phyloP scores from a whole-genome alignment of 73 alveolate species.

The Uronychia setigera region DNA sequence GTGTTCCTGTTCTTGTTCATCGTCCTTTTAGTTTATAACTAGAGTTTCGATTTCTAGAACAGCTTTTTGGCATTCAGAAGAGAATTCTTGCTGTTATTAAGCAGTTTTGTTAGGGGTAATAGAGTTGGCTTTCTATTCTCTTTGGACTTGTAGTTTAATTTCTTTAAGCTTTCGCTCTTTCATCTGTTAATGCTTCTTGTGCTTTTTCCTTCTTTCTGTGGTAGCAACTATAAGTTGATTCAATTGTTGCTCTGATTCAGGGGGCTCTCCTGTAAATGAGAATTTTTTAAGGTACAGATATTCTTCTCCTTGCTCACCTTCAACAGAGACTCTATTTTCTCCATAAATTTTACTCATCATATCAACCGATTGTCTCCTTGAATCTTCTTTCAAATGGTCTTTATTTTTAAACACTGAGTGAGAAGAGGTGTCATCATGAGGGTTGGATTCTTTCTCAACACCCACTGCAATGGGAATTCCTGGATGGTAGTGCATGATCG shows the following conservation, averaged over 20 bases:
- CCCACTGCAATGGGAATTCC: too few relatives aligned
- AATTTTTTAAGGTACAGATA: constrained; percentile 25
- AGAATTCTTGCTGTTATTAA: too few relatives aligned
- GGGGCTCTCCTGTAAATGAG: constrained; percentile 42
- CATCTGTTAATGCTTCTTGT: too few relatives aligned
- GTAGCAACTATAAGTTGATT: neutral
- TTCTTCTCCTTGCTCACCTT: constrained; percentile 6
- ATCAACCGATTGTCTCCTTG: constrained; percentile 11
- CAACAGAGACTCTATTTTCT: neutral
- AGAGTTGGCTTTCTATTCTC: too few relatives aligned
- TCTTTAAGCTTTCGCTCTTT: neutral
- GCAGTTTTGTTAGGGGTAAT: too few relatives aligned
- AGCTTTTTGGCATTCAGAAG: too few relatives aligned
- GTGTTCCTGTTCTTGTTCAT: too few relatives aligned
- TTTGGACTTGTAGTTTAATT: neutral
- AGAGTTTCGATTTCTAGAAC: too few relatives aligned
- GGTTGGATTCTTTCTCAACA: too few relatives aligned
- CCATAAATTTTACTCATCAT: constrained; percentile 15
- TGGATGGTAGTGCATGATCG: too few relatives aligned
- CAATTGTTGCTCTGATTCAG: constrained; percentile 14
- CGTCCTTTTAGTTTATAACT: too few relatives aligned
- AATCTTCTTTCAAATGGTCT: constrained; percentile 30
- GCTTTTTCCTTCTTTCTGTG: constrained; percentile 7
- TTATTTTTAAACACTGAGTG: constrained; percentile 31
- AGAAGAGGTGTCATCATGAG: too few relatives aligned